Evolutionary conservation across 225 moss, liverwort and hornwort genomes (phyloP), one percentile per base, ranked within the genome.

Genomic region (Antitrichia curtipendula): DNA sequence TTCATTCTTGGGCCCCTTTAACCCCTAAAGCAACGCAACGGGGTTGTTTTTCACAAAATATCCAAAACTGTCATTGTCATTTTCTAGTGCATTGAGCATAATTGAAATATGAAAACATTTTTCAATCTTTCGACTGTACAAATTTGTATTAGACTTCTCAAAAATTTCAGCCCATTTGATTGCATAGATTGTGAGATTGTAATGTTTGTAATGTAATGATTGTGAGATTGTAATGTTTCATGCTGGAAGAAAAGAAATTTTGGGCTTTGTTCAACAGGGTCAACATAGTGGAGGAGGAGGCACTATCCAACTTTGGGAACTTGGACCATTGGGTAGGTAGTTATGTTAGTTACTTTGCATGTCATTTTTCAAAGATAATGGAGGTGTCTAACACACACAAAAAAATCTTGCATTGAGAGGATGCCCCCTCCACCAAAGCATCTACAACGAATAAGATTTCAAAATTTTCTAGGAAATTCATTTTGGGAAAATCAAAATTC

Each of bases 181-280:
- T 0, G 0, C 1, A 4, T 50, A 21, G 21, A 32, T 74, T 49
- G 32, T 0, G 3, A 75, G 34, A 49, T 50, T 75, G 52, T 52
- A 75, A 34, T 50, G 34, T 47, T 73, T 47, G n/a, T n/a, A n/a
- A n/a, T n/a, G n/a, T n/a, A n/a, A n/a, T n/a, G n/a, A n/a, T 74
- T 49, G 32, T 0, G 3, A 75, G 34, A 49, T 50, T 75, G 52
- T 52, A 75, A 34, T 50, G 34, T 47, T 73, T 47, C 47, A 47
- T 29, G 73, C 10, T 47, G 6, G 4, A 45, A 45, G 72, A 19
- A 29, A 45, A 7, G 2, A 73, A 73, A 47, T 29, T 47, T 47
- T 31, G 47, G 31, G 1, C 12, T 4, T 1, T 73, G 0, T 0
- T 1, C 1, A 47, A 31, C 0, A 6, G 0, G 10, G 16, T 45